Evolutionary conservation across 495 filamentous ascomycete genomes (phyloP), one percentile per base, ranked within the genome.

Genomic region (Talaromyces ruber): DNA sequence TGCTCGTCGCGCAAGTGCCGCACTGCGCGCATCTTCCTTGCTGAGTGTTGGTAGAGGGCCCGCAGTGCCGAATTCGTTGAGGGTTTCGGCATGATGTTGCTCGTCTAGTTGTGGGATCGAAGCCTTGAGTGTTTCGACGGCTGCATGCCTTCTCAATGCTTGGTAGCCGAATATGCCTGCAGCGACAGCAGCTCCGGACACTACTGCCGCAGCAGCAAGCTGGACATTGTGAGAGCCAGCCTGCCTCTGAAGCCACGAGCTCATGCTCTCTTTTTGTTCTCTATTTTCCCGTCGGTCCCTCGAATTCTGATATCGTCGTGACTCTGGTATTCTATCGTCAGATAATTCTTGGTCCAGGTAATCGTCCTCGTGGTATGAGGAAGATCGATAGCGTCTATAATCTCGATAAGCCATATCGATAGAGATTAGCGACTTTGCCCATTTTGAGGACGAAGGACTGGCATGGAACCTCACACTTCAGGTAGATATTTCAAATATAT

Each of bases 21-120:
- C 82, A 74, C 86, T 87, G 67, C 87, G 83, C 64, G 89, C 81
- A 71, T 97, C 92, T 72, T 97, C 91, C 65, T 87, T 88, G 66
- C 76, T 85, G 29, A 80, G 63, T 68, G 76, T 69, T 60, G 82
- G 71, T 63, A 73, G 60, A 63, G 76, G 67, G n/a, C 82, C 79
- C n/a, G 88, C 82, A 4, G 78, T 83, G 58, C 90, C 90, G 70
- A 86, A 89, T 62, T 88, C 82, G 58, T 87, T 93, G 60, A 96
- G 83, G 87, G 92, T 79, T n/a, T 72, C 72, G 25, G 78, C 73
- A 63, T 67, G 71, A 65, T 80, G 77, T 37, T 69, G 69, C 37
- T 81, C 75, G 45, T 79, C 71, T 22, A 83, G 70, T 28, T 63
- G 68, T 4, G 89, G 88, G 63, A 93, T 93, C 0, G 87, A 89